phyloP scores from a whole-genome alignment of 140 eudicot species.

The Stevia rebaudiana region DNA sequence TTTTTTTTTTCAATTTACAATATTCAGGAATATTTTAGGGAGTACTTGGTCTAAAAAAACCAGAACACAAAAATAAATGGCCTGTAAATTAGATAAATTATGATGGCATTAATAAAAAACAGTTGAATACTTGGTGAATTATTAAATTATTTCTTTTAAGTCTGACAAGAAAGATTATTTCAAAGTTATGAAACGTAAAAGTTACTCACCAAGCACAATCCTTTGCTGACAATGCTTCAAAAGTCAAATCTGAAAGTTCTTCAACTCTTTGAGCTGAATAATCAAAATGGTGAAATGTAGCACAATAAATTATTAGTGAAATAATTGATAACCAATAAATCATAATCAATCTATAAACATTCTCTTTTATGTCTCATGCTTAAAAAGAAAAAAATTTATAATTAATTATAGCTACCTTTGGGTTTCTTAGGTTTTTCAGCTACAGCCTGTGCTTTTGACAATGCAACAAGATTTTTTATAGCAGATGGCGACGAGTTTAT shows the following conservation, averaged over 20 bases:
- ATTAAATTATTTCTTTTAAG: slow-evolving; percentile 4
- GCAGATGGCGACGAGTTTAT: slow-evolving; percentile 30
- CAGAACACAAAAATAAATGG: not conserved
- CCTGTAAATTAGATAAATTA: not conserved
- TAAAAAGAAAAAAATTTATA: not conserved
- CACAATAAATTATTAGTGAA: no score
- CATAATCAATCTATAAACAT: not conserved
- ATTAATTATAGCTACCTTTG: slow-evolving; percentile 32
- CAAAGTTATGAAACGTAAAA: not conserved
- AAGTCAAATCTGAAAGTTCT: slow-evolving; percentile 60
- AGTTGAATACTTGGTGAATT: not conserved
- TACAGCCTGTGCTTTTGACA: slow-evolving; percentile 30
- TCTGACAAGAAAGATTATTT: not conserved
- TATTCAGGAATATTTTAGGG: not conserved
- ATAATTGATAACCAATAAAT: no score
- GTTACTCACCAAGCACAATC: slow-evolving; percentile 81
- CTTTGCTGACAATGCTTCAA: slow-evolving; percentile 79
- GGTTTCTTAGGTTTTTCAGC: slow-evolving; percentile 32
- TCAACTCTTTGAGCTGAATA: slow-evolving; percentile 53
- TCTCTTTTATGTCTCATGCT: not conserved
- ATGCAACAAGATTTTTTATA: slow-evolving; percentile 24
- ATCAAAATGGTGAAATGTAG: slow-evolving; percentile 11
- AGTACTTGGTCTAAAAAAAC: not conserved
- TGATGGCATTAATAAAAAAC: not conserved
- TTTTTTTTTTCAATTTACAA: not conserved